Conservation (phyloP, 106 monocot genomes). For the Iris macrosiphon region DNA sequence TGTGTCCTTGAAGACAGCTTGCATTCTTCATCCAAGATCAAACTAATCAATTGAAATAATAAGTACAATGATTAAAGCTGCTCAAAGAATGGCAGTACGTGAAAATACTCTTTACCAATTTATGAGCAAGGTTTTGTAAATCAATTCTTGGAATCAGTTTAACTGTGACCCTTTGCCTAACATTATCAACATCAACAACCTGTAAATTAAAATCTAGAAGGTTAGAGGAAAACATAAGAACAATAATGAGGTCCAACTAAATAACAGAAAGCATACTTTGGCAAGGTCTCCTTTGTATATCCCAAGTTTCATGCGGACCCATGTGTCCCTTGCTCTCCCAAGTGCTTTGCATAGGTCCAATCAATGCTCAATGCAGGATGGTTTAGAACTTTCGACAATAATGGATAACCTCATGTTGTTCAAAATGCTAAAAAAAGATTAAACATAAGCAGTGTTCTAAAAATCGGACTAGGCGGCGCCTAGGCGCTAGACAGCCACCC, state of each 20-base stretch:
- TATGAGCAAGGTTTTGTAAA: conserved; percentile 79
- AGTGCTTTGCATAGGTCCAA: conserved; percentile 86
- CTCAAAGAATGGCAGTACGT: too few species aligned
- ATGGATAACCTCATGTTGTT: too few species aligned
- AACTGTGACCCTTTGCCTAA: conserved; percentile 82
- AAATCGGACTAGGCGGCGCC: too few species aligned
- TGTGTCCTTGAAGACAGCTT: neutral
- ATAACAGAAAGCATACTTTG: conserved; percentile 33
- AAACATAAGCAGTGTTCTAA: too few species aligned
- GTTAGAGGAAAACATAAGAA: neutral
- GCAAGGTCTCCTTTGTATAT: conserved; percentile 98
- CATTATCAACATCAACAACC: conserved; percentile 99
- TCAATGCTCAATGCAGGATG: too few species aligned
- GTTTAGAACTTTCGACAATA: too few species aligned
- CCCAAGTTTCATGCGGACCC: conserved; percentile 97
- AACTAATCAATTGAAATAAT: conserved; percentile 93
- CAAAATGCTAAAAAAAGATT: too few species aligned
- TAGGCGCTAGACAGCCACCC: too few species aligned
- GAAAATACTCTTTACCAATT: conserved; percentile 75
- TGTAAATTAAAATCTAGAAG: conserved; percentile 18
- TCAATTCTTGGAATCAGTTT: conserved; percentile 96
- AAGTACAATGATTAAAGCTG: conserved; percentile 91
- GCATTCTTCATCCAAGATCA: too few species aligned
- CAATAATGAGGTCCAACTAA: too few species aligned
- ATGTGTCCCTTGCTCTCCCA: conserved; percentile 79